Evolutionary conservation across 2,329 filamentous ascomycete species (phyloP), one percentile per base, ranked within the genome.

Genomic region (Aspergillus sergii): DNA sequence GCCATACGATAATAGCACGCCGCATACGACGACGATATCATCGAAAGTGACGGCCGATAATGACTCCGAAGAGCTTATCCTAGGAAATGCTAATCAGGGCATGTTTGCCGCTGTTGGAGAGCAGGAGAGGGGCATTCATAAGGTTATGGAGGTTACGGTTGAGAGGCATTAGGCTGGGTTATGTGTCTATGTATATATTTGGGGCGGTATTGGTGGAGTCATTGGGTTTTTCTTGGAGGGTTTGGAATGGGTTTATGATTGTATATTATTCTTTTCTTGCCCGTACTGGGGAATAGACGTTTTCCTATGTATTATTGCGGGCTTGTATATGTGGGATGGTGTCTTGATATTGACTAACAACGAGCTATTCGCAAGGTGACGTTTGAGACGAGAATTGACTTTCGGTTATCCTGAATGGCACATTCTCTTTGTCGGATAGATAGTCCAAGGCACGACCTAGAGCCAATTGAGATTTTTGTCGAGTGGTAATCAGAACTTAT

Each of bases 71-170:
- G 61, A 63, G 14, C 58, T 61, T 50, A 63, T 63, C 6, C 28
- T 63, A n/a, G 57, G 36, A 9, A 16, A 58, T 3, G 23, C 19
- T 2, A 54, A 34, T 19, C 56, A n/a, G 53, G 43, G 8, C 32
- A 28, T 19, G 28, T 14, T 45, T 28, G 46, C 46, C 21, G 23
- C 9, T 3, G 16, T 1, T 10, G 50, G 23, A 12, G 59, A 16
- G 10, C 21, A 19, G 4, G 61, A 36, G 30, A 32, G 53, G 11
- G 58, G 60, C 30, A 66, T 68, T 32, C 66, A 61, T 23, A 64
- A 64, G 2, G 57, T 61, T 9, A 68, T 60, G 32, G 66, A 66
- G 53, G 63, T 67, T 32, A 63, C 39, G 58, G 59, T 68, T n/a
- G 66, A 68, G 59, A 62, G 61, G 16, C 39, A 60, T 63, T 55